Conservation (phyloP, 192 early-diverging fungal genomes). For the Coemansia sp. region DNA sequence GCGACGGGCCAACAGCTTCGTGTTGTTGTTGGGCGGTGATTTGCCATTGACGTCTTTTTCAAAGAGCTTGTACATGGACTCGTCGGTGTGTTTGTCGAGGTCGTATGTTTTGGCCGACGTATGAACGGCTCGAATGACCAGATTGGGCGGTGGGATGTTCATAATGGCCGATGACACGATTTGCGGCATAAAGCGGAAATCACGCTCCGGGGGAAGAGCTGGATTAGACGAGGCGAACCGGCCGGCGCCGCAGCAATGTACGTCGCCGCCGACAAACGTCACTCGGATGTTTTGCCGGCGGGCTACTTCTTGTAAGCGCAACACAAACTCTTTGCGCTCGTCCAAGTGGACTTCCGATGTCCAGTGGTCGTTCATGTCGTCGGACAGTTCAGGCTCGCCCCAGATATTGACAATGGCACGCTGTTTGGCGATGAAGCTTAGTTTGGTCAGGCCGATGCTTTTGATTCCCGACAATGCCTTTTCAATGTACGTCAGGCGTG, state of each 20-base stretch:
- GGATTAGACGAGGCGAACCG: conserved; percentile 58
- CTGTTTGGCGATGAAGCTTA: conserved; percentile 58
- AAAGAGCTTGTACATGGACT: conserved; percentile 74
- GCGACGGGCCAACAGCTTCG: conserved; percentile 60
- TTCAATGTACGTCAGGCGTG: conserved; percentile 69
- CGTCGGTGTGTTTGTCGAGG: conserved; percentile 63
- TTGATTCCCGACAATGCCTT: conserved; percentile 61
- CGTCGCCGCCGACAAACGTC: conserved; percentile 81
- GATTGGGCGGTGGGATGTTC: conserved; percentile 74
- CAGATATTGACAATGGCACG: conserved; percentile 62
- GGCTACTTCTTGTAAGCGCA: conserved; percentile 67
- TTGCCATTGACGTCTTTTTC: conserved; percentile 67
- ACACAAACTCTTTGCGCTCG: conserved; percentile 69
- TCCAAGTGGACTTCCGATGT: conserved; percentile 66
- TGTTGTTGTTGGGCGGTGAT: conserved; percentile 50
- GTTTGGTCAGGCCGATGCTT: conserved; percentile 57
- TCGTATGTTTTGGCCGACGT: conserved; percentile 57
- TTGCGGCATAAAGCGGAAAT: conserved; percentile 76
- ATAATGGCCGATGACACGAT: conserved; percentile 80
- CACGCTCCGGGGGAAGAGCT: conserved; percentile 57
- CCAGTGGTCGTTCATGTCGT: conserved; percentile 84
- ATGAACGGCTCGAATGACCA: conserved; percentile 68
- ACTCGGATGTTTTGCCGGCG: conserved; percentile 62
- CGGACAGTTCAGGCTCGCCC: conserved; percentile 81
- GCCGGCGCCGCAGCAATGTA: conserved; percentile 68